phyloP scores from a whole-genome alignment of 495 filamentous ascomycete genomes.

The Cercophora scortea region DNA sequence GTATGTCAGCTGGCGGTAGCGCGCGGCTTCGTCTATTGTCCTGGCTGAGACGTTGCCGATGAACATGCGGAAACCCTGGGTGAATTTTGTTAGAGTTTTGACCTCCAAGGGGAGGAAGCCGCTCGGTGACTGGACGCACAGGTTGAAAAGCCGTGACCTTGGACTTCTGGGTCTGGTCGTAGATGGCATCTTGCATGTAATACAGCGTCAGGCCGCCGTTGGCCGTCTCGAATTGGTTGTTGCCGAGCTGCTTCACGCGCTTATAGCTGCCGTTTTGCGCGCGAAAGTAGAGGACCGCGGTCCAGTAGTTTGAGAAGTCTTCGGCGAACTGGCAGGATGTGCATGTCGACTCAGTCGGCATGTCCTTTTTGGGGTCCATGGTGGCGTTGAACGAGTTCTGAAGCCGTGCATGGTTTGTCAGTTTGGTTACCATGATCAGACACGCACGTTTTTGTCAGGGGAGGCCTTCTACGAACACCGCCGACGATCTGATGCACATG shows the following conservation, averaged over 20 bases:
- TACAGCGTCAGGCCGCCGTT: conserved; percentile 35
- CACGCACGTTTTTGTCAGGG: background rate
- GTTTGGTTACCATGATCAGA: no score
- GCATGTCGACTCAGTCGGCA: conserved; percentile 26
- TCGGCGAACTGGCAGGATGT: conserved; percentile 11
- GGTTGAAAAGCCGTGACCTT: conserved; percentile 36
- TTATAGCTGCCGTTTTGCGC: conserved; percentile 34
- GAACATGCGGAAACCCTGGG: conserved; percentile 45
- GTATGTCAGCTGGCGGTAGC: conserved; percentile 29
- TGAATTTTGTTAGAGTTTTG: background rate
- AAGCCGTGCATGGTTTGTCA: background rate
- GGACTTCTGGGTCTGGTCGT: conserved; percentile 22
- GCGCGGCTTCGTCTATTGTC: conserved; percentile 16
- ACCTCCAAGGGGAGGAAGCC: no score
- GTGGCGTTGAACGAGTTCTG: conserved; percentile 36
- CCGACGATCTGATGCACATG: conserved; percentile 30
- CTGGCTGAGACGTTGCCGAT: conserved; percentile 30
- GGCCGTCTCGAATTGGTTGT: conserved; percentile 27
- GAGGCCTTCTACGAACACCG: conserved; percentile 15
- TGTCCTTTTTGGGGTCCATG: conserved; percentile 30
- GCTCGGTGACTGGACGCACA: conserved; percentile 16
- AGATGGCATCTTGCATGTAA: conserved; percentile 26
- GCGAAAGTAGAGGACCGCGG: conserved; percentile 38
- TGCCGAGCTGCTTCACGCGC: conserved; percentile 25
- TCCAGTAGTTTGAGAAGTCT: conserved; percentile 27